phyloP scores from a whole-genome alignment of 1,139 yeast species.

The Blastobotrys arbuscula region DNA sequence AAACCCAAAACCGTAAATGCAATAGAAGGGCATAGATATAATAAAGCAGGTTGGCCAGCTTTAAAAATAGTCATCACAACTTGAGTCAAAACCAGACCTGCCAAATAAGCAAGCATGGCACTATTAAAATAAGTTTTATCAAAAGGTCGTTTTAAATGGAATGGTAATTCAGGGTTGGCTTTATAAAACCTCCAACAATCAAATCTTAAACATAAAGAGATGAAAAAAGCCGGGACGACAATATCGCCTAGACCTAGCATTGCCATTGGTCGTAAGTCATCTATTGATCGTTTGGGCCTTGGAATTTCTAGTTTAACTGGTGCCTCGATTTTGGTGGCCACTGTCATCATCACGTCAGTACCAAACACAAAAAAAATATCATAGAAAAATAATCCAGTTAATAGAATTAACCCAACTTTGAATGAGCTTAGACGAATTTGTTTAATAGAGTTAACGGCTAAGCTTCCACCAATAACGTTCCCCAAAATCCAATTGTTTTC shows the following conservation, averaged over 20 bases:
- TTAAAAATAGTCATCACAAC: slow-evolving; percentile 37
- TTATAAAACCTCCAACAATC: slow-evolving; percentile 43
- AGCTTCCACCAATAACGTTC: slow-evolving; percentile 12
- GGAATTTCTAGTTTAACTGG: slow-evolving; percentile 57
- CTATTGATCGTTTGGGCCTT: slow-evolving; percentile 17
- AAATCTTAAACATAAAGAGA: slow-evolving; percentile 46
- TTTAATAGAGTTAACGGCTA: slow-evolving; percentile 11
- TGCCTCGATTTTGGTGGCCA: slow-evolving; percentile 50
- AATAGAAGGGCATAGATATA: slow-evolving; percentile 55
- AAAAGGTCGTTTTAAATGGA: slow-evolving; percentile 40
- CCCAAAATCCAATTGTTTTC: slow-evolving; percentile 13
- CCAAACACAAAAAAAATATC: slow-evolving; percentile 65
- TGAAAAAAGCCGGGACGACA: slow-evolving; percentile 50
- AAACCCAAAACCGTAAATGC: slow-evolving; percentile 34
- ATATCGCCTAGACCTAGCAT: slow-evolving; percentile 58
- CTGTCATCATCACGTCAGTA: slow-evolving; percentile 56
- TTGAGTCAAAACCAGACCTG: slow-evolving; percentile 44
- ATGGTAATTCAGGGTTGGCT: slow-evolving; percentile 23
- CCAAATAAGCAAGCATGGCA: slow-evolving; percentile 41
- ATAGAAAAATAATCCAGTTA: slow-evolving; percentile 50
- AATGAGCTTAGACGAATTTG: slow-evolving; percentile 35
- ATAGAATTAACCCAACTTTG: slow-evolving; percentile 41
- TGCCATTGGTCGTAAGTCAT: slow-evolving; percentile 29
- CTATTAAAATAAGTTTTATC: slow-evolving; percentile 43
- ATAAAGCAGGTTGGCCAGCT: slow-evolving; percentile 61